These are phyloP conservation scores for Aurinia saxatilis DNA, from an alignment of 345 rosid genomes.

Conservation along the genomic window DNA sequence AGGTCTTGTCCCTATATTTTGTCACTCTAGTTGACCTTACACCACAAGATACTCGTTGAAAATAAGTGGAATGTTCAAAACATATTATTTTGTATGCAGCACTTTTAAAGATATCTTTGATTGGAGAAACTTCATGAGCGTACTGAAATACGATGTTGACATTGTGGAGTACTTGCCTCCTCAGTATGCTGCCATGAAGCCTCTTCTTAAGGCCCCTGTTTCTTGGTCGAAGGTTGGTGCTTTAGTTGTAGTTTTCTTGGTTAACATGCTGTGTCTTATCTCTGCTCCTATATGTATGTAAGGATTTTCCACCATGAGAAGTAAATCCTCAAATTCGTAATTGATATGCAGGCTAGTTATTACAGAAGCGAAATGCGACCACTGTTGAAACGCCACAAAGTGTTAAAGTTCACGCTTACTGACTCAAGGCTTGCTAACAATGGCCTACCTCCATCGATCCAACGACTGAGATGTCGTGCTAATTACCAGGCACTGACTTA, in stretches of 20 bases:
- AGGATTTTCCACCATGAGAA: background rate
- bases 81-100: constrained; percentile 34
- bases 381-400: constrained; percentile 66
- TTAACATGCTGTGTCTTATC: background rate
- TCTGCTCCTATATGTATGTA: constrained; percentile 11
- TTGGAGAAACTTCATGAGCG: constrained; percentile 83
- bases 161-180: constrained; percentile 80
- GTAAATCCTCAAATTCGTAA: background rate
- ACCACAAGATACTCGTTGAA: background rate
- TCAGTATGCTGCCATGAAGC: constrained; percentile 41
- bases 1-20: constrained; percentile 43
- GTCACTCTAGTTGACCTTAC: background rate
- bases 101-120: constrained; percentile 91
- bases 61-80: background rate
- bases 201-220: constrained; percentile 76
- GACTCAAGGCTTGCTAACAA: constrained; percentile 92
- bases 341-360: constrained; percentile 73
- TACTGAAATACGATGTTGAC: constrained; percentile 62
- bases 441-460: constrained; percentile 69
- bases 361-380: constrained; percentile 72
- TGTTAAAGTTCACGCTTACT: constrained; percentile 78
- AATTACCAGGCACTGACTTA: constrained; percentile 77
- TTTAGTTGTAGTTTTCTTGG: background rate
- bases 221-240: constrained; percentile 96
- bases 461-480: constrained; percentile 86